Percentiles rank a stretch among this genome's conserved stretches.
These are phyloP conservation scores for Argentina anserina DNA, from an alignment of 306 rosid genomes.

Conservation along the genomic window DNA sequence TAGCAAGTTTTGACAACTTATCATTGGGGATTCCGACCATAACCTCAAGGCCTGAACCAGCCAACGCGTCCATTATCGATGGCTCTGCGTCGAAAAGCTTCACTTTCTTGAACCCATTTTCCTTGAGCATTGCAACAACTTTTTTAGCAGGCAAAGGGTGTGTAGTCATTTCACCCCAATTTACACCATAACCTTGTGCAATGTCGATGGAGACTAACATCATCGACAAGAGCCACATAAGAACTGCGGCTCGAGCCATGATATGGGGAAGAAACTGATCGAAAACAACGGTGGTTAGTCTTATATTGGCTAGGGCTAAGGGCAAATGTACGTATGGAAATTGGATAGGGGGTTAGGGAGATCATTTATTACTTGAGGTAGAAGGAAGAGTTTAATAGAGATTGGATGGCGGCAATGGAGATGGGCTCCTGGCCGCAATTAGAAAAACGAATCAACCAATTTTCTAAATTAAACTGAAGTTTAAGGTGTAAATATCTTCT, in stretches of 20 bases:
- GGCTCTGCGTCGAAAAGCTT: constrained; percentile 78
- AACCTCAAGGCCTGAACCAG: constrained; percentile 58
- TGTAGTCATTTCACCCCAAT: constrained; percentile 69
- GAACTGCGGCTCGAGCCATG: constrained; percentile 15
- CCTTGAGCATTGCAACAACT: constrained; percentile 57
- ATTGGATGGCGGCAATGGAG: neutral
- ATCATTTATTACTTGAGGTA: neutral
- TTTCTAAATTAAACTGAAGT: constrained; percentile 1
- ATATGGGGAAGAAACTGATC: neutral
- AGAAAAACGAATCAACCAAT: neutral
- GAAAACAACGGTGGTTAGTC: neutral
- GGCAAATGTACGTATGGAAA: neutral
- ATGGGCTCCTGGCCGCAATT: neutral
- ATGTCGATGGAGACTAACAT: constrained; percentile 16
- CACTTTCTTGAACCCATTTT: constrained; percentile 57
- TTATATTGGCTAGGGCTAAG: neutral
- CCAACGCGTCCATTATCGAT: constrained; percentile 45
- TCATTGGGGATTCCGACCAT: constrained; percentile 78
- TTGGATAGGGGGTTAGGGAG: neutral
- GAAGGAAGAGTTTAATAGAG: constrained; percentile 1
- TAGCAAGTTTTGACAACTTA: constrained; percentile 33
- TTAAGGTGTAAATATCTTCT: neutral
- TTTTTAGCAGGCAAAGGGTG: constrained; percentile 44
- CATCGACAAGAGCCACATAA: constrained; percentile 18
- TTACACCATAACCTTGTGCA: constrained; percentile 48